Evolutionary conservation across 1,284 basidiomycete species (phyloP), one percentile per base, ranked within the genome.

Genomic region (Apiotrichum sp.): DNA sequence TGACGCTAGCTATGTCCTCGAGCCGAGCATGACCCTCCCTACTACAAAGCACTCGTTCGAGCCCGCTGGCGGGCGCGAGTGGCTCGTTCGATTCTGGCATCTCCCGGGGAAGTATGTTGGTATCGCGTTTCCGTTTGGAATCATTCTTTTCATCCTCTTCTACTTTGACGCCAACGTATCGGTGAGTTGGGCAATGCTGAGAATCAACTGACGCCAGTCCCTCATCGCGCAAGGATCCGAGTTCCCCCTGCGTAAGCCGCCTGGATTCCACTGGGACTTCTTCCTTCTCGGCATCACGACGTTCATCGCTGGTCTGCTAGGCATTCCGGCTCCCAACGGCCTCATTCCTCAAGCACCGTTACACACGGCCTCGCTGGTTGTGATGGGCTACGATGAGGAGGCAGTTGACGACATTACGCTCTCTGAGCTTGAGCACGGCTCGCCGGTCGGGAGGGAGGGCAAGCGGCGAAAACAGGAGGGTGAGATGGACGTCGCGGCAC

Each of bases 331-430:
- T 0, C 93, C 93, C 0, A 97, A 98, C 67, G 93, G 73, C 3
- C 81, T 95, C 29, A 96, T 98, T 47, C 93, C 93, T 0, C 95
- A 98, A 76, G 93, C 95, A 0, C 95, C 93, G 0, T 88, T 96
- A 29, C 93, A 97, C 67, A 97, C 93, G 0, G 83, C 84, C 11
- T 88, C 90, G 6, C 82, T 98, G 0, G 80, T 88, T 14, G 81
- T 95, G 41, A 86, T 89, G 81, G 84, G 86, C 1, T 66, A 69
- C 57, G 38, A 84, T 79, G 77, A 81, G 22, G 65, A 72, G 8
- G 81, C 81, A 33, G 78, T 40, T 10, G 55, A 50, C 7, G 58
- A 51, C 6, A n/a, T 40, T 2, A 52, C 50, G 0, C 43, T 62
- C 6, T 49, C 50, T 1, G 58, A 56, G 6, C 42, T 57, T 14